These are phyloP conservation scores for Erodium moschatum DNA, from an alignment of 441 rosid species.

Conservation along the genomic window DNA sequence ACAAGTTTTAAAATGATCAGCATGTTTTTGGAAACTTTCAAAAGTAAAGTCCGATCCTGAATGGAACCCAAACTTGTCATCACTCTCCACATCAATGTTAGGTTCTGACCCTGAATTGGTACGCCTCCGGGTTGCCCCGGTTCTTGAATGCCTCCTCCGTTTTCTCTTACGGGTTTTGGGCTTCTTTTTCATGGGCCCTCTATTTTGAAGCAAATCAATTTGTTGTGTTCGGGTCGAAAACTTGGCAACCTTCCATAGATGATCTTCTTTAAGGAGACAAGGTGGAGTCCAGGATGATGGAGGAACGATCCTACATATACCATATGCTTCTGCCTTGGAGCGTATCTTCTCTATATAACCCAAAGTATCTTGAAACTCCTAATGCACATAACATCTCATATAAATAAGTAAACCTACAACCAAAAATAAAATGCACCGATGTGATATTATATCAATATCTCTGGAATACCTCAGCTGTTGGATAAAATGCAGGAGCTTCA, in stretches of 20 bases:
- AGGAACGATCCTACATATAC: constrained; percentile 96
- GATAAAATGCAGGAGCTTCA: constrained; percentile 89
- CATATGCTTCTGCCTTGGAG: constrained; percentile 77
- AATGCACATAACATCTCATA: constrained; percentile 3
- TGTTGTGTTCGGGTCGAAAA: constrained; percentile 91
- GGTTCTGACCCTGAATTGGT: constrained; percentile 23
- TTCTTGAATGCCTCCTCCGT: constrained; percentile 63
- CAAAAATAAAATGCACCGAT: constrained; percentile 8
- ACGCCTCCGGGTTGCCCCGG: constrained; percentile 44
- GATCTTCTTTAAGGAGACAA: constrained; percentile 68
- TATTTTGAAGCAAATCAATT: constrained; percentile 94
- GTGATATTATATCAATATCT: constrained; percentile 13
- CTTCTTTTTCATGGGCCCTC: constrained; percentile 62
- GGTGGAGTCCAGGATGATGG: constrained; percentile 97
- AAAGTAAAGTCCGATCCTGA: constrained; percentile 86
- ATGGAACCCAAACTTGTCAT: constrained; percentile 86
- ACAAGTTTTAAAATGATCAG: constrained; percentile 74
- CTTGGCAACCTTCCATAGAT: constrained; percentile 62
- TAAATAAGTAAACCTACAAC: not conserved
- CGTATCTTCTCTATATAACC: constrained; percentile 76
- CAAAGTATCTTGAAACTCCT: constrained; percentile 96
- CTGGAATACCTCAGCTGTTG: constrained; percentile 66
- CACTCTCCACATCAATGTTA: constrained; percentile 34
- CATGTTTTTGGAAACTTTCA: constrained; percentile 68
- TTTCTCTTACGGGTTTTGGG: constrained; percentile 46